Percentiles rank a stretch among this genome's conserved stretches.
Evolutionary conservation across 23 red algal genomes (phyloP).

Genomic region (Cyanidiococcus yangmingshanensis): DNA sequence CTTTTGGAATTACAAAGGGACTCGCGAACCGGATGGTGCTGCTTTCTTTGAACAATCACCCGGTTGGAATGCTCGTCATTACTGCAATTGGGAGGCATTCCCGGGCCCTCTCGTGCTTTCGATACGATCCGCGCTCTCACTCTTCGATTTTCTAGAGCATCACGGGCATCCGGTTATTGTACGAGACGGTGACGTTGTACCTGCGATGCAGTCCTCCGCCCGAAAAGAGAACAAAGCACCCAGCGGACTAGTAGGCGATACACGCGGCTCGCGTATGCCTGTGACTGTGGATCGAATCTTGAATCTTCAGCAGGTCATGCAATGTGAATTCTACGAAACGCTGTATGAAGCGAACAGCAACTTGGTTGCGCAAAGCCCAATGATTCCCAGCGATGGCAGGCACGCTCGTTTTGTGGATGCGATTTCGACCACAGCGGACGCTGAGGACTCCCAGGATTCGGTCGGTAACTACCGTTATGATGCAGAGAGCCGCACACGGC

Average conservation of each 20-base stretch:
- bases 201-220: no score
- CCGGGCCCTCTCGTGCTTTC: constrained; percentile 2
- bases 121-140: neutral
- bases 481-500: neutral
- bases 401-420: neutral
- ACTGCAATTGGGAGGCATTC: neutral
- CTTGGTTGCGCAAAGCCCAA: neutral
- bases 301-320: constrained; percentile 6
- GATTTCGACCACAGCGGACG: neutral
- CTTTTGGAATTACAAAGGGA: neutral
- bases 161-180: neutral
- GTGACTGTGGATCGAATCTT: neutral
- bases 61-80: neutral
- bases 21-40: neutral
- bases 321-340: constrained; percentile 1
- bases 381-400: neutral
- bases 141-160: neutral
- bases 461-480: neutral
- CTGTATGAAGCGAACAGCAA: neutral
- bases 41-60: neutral
- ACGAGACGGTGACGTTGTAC: neutral
- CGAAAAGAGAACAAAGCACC: neutral
- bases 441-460: neutral
- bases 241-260: neutral
- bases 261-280: constrained; percentile 1